Percentiles rank a stretch among this genome's conserved stretches.
Conservation (phyloP, 1,139 yeast genomes). For the Lodderomyces jiufengensis region DNA sequence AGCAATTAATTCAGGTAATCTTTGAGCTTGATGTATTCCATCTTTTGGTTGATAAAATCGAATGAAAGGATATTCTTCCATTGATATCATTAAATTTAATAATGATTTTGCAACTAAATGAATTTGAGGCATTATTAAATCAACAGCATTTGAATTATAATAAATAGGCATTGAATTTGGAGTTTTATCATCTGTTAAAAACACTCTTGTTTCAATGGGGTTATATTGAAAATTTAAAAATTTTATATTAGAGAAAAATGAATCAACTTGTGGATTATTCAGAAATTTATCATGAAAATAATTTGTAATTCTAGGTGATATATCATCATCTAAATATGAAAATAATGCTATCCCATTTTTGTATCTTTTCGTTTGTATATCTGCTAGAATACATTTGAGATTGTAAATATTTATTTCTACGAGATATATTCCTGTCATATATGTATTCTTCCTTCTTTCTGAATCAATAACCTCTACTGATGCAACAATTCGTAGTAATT, state of each 20-base stretch:
- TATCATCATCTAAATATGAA: constrained; percentile 22
- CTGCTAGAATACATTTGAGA: constrained; percentile 41
- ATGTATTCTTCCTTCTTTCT: constrained; percentile 33
- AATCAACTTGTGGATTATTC: constrained; percentile 27
- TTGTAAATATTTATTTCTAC: constrained; percentile 37
- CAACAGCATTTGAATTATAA: constrained; percentile 64
- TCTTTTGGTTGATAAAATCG: constrained; percentile 62
- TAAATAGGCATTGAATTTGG: constrained; percentile 69
- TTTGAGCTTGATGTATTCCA: constrained; percentile 49
- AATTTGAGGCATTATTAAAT: constrained; percentile 57
- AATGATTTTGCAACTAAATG: constrained; percentile 58
- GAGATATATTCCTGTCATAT: constrained; percentile 41
- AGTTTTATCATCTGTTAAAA: constrained; percentile 33
- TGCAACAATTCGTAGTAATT: constrained; percentile 39
- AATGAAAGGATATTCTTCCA: constrained; percentile 87
- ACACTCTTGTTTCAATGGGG: constrained; percentile 40
- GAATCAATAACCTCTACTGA: constrained; percentile 39
- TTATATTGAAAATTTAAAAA: constrained; percentile 28
- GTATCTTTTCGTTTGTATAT: constrained; percentile 36
- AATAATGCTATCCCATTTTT: constrained; percentile 39
- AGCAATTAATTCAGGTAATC: constrained; percentile 73
- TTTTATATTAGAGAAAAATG: constrained; percentile 28
- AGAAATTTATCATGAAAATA: constrained; percentile 29
- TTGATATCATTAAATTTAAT: constrained; percentile 67
- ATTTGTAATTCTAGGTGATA: constrained; percentile 22